Evolutionary conservation across 768 basidiomycete species (phyloP).

Genomic region (Mycena haematopus): DNA sequence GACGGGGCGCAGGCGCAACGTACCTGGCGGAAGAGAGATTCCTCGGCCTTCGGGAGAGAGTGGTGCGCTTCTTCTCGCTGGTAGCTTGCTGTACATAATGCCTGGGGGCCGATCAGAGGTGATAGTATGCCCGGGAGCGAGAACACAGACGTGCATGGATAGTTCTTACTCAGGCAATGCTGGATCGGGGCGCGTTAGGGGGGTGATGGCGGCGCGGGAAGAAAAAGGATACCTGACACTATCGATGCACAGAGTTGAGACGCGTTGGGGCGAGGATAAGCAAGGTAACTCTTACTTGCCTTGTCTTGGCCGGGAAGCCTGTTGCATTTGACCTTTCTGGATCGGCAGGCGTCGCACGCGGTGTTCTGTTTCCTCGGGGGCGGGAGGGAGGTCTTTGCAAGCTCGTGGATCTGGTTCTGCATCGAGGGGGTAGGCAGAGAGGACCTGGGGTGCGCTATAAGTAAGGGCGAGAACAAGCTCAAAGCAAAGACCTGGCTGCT

Average conservation of each 20-base stretch:
- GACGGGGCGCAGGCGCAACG: conserved; percentile 35
- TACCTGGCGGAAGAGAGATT: conserved; percentile 63
- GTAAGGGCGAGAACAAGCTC: background rate
- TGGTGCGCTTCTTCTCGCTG: conserved; percentile 79
- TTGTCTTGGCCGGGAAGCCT: conserved; percentile 83
- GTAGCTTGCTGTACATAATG: conserved; percentile 86
- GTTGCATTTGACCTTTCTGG: conserved; percentile 90
- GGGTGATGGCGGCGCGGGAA: conserved; percentile 15
- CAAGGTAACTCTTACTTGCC: conserved; percentile 49
- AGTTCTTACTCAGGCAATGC: conserved; percentile 89
- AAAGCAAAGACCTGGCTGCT: conserved; percentile 10
- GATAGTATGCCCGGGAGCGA: conserved; percentile 24
- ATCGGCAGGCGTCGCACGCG: conserved; percentile 92
- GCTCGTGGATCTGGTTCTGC: conserved; percentile 84
- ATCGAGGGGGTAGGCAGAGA: conserved; percentile 68
- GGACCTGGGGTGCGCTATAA: conserved; percentile 51
- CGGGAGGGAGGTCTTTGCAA: conserved; percentile 72
- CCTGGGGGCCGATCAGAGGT: conserved; percentile 43
- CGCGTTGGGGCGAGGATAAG: conserved; percentile 21
- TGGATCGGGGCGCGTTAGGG: conserved; percentile 39
- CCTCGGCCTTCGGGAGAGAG: conserved; percentile 67
- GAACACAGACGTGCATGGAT: conserved; percentile 84
- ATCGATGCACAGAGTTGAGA: conserved; percentile 28
- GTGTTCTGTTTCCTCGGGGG: conserved; percentile 93
- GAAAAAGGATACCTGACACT: conserved; percentile 68